Base-by-base conservation (phyloP, 2,329 filamentous ascomycete genomes). In the Clonostachys rhizophaga region DNA sequence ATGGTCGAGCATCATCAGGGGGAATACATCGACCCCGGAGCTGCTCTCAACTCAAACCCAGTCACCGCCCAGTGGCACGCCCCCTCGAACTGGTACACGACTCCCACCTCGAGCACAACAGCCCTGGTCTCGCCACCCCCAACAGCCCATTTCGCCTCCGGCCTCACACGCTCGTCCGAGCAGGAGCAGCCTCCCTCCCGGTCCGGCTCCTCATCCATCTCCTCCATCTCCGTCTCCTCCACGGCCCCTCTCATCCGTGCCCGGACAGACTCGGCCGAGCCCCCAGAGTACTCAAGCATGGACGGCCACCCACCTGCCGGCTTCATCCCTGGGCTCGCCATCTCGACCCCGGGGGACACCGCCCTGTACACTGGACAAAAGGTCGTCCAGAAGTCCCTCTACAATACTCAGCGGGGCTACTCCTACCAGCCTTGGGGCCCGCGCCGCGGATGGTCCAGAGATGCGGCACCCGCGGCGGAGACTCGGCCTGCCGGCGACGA, bases 201-300 rank as follows among this genome's bases (percentile, higher is more conserved):
- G 24, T 30, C 24, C 24, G 36, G 36, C 17, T 39, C 36, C 7
- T 39, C 36, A 7, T 18, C 36, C 7, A 39, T 39, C 17, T 18
- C 14, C 36, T 39, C 24, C 6, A 34, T 43, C 8, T 65, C 64
- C 13, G 60, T 60, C 8, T 54, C 54, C 14, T 69, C 66, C 47
- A 63, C 58, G 4, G 58, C 62, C 3, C 61, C 66, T 16, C 59
- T 73, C 3, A 57, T 72, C 4, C 57, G 12, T 10, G 3, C 44
- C 4, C 6, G 24, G 8, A 30, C 24, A 30, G 14, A 18, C 16
- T 16, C 45, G 9, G 14, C 55, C 2, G 50, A 58, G n/a, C 59
- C 64, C 17, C 50, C 60, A 6, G 54, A 64, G 16, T 54, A 66
- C 58, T 55, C 47, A 53, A 33, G 18, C 43, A 36, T 24, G 47